Base-by-base conservation (phyloP, 768 basidiomycete genomes). In the Termitomyces eurrhizus region DNA sequence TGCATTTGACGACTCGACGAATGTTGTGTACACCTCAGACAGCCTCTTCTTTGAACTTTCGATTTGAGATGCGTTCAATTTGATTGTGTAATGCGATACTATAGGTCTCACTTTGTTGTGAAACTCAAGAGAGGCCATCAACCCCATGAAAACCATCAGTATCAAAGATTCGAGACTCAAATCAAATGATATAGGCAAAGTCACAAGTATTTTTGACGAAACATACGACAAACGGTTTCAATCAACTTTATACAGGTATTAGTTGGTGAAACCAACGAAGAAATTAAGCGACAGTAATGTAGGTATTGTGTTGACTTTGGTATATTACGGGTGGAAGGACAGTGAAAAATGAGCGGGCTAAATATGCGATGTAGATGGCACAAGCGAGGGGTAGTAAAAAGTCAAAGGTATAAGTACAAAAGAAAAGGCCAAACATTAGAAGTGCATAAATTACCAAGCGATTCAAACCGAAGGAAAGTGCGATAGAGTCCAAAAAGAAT, bases 231-330 rank as follows among this genome's bases (percentile, higher is more conserved):
- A 37, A 32, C 53, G 32, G 11, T 26, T 49, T 49, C 52, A 62
- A 52, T 54, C 52, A 32, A 58, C 54, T 58, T 59, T 64, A 46
- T 61, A 56, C 56, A 63, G 46, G 39, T 39, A 58, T 51, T 57
- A 57, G 37, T 32, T 2, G 51, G 21, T 29, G 42, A n/a, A 52
- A 49, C 35, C 56, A 42, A 45, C 56, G n/a, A 58, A 24, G 48
- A 53, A 35, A 66, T 60, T 66, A 66, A 46, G 57, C 29, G 57
- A 61, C 53, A 58, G 62, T 62, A 55, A 16, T 26, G 48, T 48
- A 59, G 52, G 62, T 67, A 67, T 67, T 63, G 57, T 67, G 62
- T 63, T 57, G 48, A 63, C 58, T 53, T 62, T 52, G 58, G 59
- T 62, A 50, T 60, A 64, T 61, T 64, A 64, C 48, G 60, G 50